Base-by-base conservation (phyloP, 1,139 yeast species). In the Hyphopichia fennica region DNA sequence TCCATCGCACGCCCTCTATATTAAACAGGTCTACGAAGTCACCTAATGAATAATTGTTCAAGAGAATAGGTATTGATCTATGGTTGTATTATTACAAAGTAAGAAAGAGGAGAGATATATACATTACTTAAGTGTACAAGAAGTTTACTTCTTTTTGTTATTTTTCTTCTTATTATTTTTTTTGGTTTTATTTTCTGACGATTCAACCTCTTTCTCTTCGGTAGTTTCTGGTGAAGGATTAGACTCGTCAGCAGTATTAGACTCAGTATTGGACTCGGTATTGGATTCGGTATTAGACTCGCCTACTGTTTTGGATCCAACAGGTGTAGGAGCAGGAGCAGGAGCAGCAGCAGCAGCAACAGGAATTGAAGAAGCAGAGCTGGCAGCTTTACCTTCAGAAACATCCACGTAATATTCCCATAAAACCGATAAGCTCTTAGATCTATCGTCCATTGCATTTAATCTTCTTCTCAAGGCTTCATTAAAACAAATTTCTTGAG, bases 401-500 rank as follows among this genome's bases (percentile, higher is more conserved):
- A 51, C 45, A 9, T 56, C 58, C n/a, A 58, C 70, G 37, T 56
- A 56, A 42, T 59, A 59, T 34, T 67, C 66, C 88, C 88, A 83
- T 51, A 78, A 67, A 32, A 68, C 65, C 32, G 74, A 56, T 48
- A 81, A 69, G 18, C 67, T 67, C 41, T 71, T 66, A 39, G 72
- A 69, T 54, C 89, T 76, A 30, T 68, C 74, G 16, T 77, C 82
- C 54, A 87, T 75, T n/a, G 89, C 79, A 31, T 65, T 64, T 44
- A 89, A 70, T 57, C 97, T 82, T 69, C 95, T 80, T 65, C 95
- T 79, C 43, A 93, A 72, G 0, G 96, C 96, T 63, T 87, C 95
- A 60, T 91, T 91, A 65, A 89, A 87, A 50, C 96, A 88, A 38
- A 93, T 84, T 58, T 93, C 98, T 56, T 86, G 93, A 29, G 93